phyloP scores from a whole-genome alignment of 305 asterid species.

The Andrographis paniculata region DNA sequence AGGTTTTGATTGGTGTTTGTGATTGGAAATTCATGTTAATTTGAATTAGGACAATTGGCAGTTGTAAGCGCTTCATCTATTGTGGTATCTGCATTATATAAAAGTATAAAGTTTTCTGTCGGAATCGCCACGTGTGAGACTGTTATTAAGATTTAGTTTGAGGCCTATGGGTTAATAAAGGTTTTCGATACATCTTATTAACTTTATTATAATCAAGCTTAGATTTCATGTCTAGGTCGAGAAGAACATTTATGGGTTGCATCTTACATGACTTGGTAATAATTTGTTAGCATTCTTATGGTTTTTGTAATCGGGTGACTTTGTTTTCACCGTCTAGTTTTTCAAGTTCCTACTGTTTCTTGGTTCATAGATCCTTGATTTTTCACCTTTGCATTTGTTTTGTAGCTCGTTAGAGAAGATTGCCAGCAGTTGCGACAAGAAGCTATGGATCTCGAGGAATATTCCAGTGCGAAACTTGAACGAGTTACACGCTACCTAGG shows the following conservation, averaged over 20 bases:
- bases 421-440: slow-evolving; percentile 78
- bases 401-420: slow-evolving; percentile 83
- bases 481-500: slow-evolving; percentile 92
- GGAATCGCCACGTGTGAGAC: background rate
- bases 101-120: too few relatives aligned
- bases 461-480: slow-evolving; percentile 91
- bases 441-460: slow-evolving; percentile 89
- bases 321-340: slow-evolving; percentile 10
- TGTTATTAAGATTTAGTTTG: background rate
- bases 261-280: slow-evolving; percentile 8
- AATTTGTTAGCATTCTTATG: slow-evolving; percentile 1
- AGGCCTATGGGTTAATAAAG: background rate
- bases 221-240: too few relatives aligned
- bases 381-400: slow-evolving; percentile 24
- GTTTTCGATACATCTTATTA: too few relatives aligned
- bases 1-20: slow-evolving; percentile 7
- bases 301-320: background rate
- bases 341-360: slow-evolving; percentile 8
- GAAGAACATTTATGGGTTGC: slow-evolving; percentile 5
- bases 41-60: background rate
- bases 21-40: background rate
- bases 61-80: slow-evolving; percentile 2
- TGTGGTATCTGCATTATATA: too few relatives aligned
- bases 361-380: slow-evolving; percentile 12
- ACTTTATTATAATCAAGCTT: too few relatives aligned